Evolutionary conservation across 2,329 filamentous ascomycete species (phyloP), one percentile per base, ranked within the genome.

Genomic region (Pseudocercospora pini-densiflorae): DNA sequence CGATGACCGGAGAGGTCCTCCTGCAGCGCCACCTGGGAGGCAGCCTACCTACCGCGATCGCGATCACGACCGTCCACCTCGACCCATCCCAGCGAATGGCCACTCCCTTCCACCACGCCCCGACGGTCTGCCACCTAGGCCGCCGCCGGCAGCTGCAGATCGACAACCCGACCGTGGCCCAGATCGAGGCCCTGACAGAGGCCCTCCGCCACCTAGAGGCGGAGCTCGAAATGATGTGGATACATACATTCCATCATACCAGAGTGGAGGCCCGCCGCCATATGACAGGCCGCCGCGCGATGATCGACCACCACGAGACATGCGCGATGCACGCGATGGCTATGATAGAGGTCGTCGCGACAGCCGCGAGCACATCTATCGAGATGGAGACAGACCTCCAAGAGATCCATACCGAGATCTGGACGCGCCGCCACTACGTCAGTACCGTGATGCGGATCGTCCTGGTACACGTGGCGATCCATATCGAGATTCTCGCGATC

Each of bases 201-300:
- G 70, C n/a, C 31, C 29, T 40, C 61, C 64, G 7, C 60, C 63
- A 16, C 58, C 69, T 45, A 60, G 66, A 45, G 63, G 67, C 36
- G 61, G 67, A 21, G 59, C 66, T 21, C 57, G 67, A 58, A 61
- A 69, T 10, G 74, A 75, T 61, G 74, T 74, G 7, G 82, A 84
- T 66, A 81, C 79, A 0, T 84, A 84, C 68, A 81, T 83, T 29
- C 82, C 82, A 1, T 78, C 77, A 54, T 84, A 83, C 64, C 69
- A 71, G 40, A 61, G 68, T 40, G 70, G 70, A 19, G 71, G 36
- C 51, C 68, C 54, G 58, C 68, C 19, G 31, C 62, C 66, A 29
- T 64, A 69, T 36, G 71, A 70, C 7, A 63, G 65, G 16, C 65
- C 65, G 27, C 69, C 61, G 2, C 40, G 40, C 40, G 40, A 43